These are phyloP conservation scores for Nematocida ausubeli DNA, from an alignment of 371 early-diverging fungal genomes.

Conservation along the genomic window DNA sequence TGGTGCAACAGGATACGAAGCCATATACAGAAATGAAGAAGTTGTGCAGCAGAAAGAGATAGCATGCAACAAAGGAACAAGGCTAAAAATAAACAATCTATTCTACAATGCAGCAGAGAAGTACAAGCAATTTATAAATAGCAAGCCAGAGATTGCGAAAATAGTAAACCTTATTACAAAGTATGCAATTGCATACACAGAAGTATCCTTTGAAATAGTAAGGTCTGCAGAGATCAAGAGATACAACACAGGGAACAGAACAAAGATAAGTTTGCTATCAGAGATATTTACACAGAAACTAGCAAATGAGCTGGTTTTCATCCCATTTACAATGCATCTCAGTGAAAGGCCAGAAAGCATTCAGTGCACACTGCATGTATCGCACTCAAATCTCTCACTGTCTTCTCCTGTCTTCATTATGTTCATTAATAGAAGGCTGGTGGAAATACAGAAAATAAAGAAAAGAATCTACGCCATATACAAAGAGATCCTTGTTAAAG, in stretches of 20 bases:
- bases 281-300: conserved; percentile 11
- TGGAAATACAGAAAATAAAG: conserved; percentile 76
- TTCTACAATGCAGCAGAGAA: conserved; percentile 63
- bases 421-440: conserved; percentile 70
- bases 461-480: conserved; percentile 76
- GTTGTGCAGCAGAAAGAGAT: conserved; percentile 40
- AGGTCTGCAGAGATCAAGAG: neutral
- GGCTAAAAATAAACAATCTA: conserved; percentile 58
- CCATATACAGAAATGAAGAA: conserved; percentile 39
- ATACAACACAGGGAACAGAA: conserved; percentile 1
- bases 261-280: neutral
- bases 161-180: conserved; percentile 53
- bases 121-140: conserved; percentile 59
- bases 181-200: conserved; percentile 52
- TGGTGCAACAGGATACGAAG: conserved; percentile 27
- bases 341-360: too few species aligned
- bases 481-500: conserved; percentile 75
- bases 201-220: conserved; percentile 44
- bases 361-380: neutral
- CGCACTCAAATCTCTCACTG: conserved; percentile 35
- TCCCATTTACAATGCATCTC: neutral
- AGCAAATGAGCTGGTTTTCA: conserved; percentile 9
- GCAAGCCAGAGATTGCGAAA: conserved; percentile 54
- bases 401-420: conserved; percentile 6
- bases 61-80: conserved; percentile 57